Evolutionary conservation across 805 yeast genomes (phyloP), one percentile per base, ranked within the genome.

Genomic region (Lachancea cidri): DNA sequence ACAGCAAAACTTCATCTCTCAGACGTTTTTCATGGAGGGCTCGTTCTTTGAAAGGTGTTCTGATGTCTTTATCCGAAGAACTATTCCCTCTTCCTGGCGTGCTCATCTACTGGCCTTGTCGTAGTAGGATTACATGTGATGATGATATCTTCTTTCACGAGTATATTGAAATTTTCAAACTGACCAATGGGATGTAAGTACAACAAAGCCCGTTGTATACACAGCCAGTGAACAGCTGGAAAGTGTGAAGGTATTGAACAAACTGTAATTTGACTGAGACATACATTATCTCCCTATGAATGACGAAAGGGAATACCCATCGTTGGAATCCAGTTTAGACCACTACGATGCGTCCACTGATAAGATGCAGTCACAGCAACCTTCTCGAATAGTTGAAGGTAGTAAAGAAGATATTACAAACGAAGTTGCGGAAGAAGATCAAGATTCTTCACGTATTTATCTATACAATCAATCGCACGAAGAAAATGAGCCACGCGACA

Each of bases 21-120:
- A 50, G 14, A 22, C 49, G 36, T 25, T 50, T 49, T 17, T 55
- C 58, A 36, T 49, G 51, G 6, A 55, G 31, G 4, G 60, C 60
- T 13, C 55, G 43, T 20, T 48, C 52, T 36, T 52, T 50, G 25
- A 54, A 55, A 3, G 60, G 60, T 5, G 60, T 55, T 17, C 46
- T 31, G 14, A 44, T 44, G 7, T 11, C n/a, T 11, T 14, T 14
- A 6, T 29, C 32, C n/a, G n/a, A 15, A 6, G 16, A 11, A 6
- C 32, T 14, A 8, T 29, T n/a, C 32, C 6, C 6, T 29, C 32
- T 29, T 29, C n/a, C n/a, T 8, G 32, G 32, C 7, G 32, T 29
- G 14, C 32, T 29, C 32, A 29, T 29, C 14, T 7, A 15, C 7
- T 29, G 16, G 7, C 7, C 16, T 11, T 14, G n/a, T 29, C 5